Base-by-base conservation (phyloP, 2,329 filamentous ascomycete species). In the Nemania abortiva region DNA sequence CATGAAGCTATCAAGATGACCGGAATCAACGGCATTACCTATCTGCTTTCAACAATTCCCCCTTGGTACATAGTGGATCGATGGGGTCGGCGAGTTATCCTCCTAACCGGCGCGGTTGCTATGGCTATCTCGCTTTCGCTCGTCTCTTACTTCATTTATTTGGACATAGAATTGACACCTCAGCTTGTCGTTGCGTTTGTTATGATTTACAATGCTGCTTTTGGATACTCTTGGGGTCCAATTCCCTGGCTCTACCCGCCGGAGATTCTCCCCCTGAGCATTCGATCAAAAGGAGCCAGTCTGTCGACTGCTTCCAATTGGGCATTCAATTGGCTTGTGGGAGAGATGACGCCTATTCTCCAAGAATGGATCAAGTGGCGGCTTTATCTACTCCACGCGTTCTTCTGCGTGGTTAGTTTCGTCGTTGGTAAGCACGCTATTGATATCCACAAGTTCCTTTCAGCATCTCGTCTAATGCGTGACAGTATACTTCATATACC, bases 181-280 rank as follows among this genome's bases (percentile, higher is more conserved):
- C 92, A 88, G 6, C 82, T 97, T 79, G 96, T 98, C 2, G 96
- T 98, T 58, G 82, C 97, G 59, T 97, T 97, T 77, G 96, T 99
- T 78, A 97, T 98, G 92, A 91, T 98, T 58, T 99, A 98, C 84
- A 99, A 99, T 77, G 96, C 95, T 5, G 92, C 96, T 7, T 99
- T 98, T 79, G 96, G 96, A 56, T 97, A 95, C 78, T 89, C 87
- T 18, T 99, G 96, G 96, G 96, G 96, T 20, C 96, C 96, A 0
- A 97, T 99, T 70, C 96, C 96, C 9, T 99, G 96, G 96, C 85
- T 99, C 18, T 98, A 98, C 80, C 96, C 96, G 15, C 96, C 96
- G n/a, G 96, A 99, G 86, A 99, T 99, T 70, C 86, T 99, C 52
- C 96, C 96, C 4, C 86, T 99, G 69, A 98, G 94, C 84, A 98